Conservation (phyloP, 2,329 filamentous ascomycete genomes). For the Talaromyces verruculosus region DNA sequence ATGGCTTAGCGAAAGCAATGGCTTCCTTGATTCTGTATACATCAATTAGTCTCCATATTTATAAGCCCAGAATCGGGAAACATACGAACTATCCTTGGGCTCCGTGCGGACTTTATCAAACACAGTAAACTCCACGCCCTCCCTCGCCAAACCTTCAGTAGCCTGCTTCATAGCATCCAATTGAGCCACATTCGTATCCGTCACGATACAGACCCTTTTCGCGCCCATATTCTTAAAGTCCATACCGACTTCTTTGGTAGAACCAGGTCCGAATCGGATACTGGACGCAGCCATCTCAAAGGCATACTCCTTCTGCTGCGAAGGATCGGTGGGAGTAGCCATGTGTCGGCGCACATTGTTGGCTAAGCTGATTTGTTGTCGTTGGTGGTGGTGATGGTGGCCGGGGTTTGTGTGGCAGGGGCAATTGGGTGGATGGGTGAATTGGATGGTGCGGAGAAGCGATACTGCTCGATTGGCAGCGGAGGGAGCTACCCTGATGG, state of each 20-base stretch:
- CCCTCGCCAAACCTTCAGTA: slow-evolving; percentile 71
- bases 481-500: slow-evolving; percentile 47
- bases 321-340: slow-evolving; percentile 73
- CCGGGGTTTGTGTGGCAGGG: slow-evolving; percentile 90
- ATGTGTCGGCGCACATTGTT: slow-evolving; percentile 61
- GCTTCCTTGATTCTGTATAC: slow-evolving; percentile 73
- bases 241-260: slow-evolving; percentile 96
- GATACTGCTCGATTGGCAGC: slow-evolving; percentile 52
- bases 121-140: slow-evolving; percentile 78
- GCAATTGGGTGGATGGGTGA: slow-evolving; percentile 80
- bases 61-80: slow-evolving; percentile 24
- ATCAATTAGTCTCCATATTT: slow-evolving; percentile 9
- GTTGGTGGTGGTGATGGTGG: slow-evolving; percentile 67
- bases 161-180: slow-evolving; percentile 89
- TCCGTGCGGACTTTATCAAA: slow-evolving; percentile 81
- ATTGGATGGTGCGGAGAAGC: slow-evolving; percentile 85
- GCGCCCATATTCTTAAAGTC: slow-evolving; percentile 89
- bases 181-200: slow-evolving; percentile 76
- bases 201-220: slow-evolving; percentile 87
- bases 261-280: slow-evolving; percentile 90
- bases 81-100: slow-evolving; percentile 88
- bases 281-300: slow-evolving; percentile 98
- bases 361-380: slow-evolving; percentile 48
- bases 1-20: slow-evolving; percentile 80
- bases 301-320: slow-evolving; percentile 86